Percentiles rank a stretch among this genome's conserved stretches.
phyloP scores from a whole-genome alignment of 2,329 filamentous ascomycete species.

The Lasiodiplodia gonubiensis region DNA sequence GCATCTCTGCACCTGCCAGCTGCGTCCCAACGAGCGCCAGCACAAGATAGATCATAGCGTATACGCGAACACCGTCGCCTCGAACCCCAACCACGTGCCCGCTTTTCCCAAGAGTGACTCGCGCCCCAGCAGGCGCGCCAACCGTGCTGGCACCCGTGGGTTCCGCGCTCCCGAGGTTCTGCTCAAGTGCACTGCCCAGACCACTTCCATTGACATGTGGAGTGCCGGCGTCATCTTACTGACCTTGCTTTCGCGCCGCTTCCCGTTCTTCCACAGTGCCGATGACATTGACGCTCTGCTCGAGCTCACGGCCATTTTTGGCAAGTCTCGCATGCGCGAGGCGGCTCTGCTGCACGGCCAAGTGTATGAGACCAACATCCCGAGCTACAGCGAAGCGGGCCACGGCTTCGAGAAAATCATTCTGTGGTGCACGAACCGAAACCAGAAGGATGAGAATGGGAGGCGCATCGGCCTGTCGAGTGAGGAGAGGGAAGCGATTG shows the following conservation, averaged over 20 bases:
- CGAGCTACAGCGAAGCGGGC: conserved; percentile 83
- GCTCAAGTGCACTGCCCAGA: conserved; percentile 96
- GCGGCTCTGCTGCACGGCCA: conserved; percentile 86
- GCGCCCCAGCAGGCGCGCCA: conserved; percentile 85
- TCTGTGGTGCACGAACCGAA: conserved; percentile 87
- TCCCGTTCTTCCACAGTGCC: conserved; percentile 98
- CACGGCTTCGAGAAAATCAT: conserved; percentile 93
- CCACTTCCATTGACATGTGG: conserved; percentile 93
- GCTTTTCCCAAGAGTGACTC: conserved; percentile 91
- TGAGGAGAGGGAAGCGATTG: conserved; percentile 74
- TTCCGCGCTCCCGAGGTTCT: conserved; percentile 96
- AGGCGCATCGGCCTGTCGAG: conserved; percentile 58
- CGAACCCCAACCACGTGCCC: conserved; percentile 44
- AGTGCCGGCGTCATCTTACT: conserved; percentile 94
- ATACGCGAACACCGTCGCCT: conserved; percentile 61
- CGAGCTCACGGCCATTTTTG: conserved; percentile 95
- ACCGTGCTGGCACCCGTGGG: conserved; percentile 90
- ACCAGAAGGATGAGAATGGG: conserved; percentile 61
- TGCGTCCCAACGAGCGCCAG: conserved; percentile 67
- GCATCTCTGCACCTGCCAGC: conserved; percentile 82
- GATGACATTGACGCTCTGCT: conserved; percentile 98
- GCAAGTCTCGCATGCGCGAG: conserved; percentile 79
- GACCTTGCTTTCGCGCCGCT: conserved; percentile 89
- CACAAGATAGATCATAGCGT: conserved; percentile 59
- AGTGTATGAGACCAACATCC: conserved; percentile 90